phyloP scores from a whole-genome alignment of 306 rosid species.

The Rosa persica region DNA sequence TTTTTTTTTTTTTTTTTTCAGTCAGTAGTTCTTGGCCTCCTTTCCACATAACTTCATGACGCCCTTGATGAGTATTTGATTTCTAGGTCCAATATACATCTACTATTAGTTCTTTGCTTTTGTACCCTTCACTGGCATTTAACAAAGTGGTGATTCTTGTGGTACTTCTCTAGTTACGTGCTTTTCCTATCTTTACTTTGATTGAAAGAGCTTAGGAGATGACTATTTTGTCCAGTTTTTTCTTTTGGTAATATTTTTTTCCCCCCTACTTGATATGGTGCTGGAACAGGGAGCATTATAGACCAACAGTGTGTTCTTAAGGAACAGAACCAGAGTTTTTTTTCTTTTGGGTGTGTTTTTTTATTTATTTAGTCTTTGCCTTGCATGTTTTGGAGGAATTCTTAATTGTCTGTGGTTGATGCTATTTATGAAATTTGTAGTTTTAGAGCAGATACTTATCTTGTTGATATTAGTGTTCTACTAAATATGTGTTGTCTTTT shows the following conservation, averaged over 20 bases:
- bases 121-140: background rate
- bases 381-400: background rate
- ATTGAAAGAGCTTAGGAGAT: background rate
- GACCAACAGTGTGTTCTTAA: background rate
- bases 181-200: background rate
- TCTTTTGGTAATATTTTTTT: background rate
- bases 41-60: background rate
- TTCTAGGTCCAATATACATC: background rate
- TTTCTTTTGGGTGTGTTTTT: too few relatives aligned
- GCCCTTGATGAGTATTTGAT: background rate
- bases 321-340: background rate
- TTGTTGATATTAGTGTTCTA: background rate
- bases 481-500: conserved; percentile 6
- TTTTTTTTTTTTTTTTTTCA: too few relatives aligned
- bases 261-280: background rate
- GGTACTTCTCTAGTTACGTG: background rate
- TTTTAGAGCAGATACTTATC: background rate
- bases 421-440: background rate
- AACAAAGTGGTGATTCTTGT: background rate
- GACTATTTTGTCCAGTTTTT: background rate
- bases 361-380: background rate
- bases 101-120: background rate
- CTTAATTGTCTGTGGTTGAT: background rate
- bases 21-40: background rate
- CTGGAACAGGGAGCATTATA: background rate